phyloP scores from a whole-genome alignment of 352 stramenopile species.

The Globisporangium radiosum region DNA sequence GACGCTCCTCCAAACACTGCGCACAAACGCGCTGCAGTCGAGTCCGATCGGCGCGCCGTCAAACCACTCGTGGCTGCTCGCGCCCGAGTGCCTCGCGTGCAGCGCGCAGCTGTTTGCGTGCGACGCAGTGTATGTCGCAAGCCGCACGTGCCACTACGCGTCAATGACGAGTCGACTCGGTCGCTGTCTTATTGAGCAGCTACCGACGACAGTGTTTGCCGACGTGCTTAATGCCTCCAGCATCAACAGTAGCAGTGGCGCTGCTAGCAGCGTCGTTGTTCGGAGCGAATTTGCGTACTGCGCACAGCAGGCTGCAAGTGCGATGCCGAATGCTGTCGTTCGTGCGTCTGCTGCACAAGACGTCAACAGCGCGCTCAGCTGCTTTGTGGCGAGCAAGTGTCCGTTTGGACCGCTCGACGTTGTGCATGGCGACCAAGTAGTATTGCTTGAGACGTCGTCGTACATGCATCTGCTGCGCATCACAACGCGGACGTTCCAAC shows the following conservation, averaged over 20 bases:
- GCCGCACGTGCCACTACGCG: conserved; percentile 12
- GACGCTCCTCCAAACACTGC: conserved; percentile 5
- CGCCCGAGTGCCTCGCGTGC: conserved; percentile 13
- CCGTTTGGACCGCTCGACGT: conserved; percentile 18
- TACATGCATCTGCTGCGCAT: conserved; percentile 16
- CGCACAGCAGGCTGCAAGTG: neutral
- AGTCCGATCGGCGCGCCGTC: conserved; percentile 2
- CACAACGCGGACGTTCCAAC: conserved; percentile 3
- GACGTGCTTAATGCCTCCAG: neutral
- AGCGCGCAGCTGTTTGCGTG: conserved; percentile 11
- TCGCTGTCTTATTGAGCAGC: conserved; percentile 8
- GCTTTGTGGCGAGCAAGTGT: conserved; percentile 14
- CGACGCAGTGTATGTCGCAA: conserved; percentile 1
- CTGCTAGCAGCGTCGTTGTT: neutral
- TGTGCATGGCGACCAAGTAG: neutral
- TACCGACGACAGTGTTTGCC: neutral
- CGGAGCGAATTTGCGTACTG: conserved; percentile 7
- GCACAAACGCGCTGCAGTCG: neutral
- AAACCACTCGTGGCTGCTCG: conserved; percentile 12
- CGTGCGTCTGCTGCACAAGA: no score
- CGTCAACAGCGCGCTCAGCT: conserved; percentile 9
- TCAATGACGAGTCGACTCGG: conserved; percentile 9
- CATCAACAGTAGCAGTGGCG: neutral
- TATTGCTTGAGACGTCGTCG: conserved; percentile 11
- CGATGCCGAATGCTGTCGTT: neutral